phyloP scores from a whole-genome alignment of 23 red algal species.

The Gracilaria vermiculophylla region DNA sequence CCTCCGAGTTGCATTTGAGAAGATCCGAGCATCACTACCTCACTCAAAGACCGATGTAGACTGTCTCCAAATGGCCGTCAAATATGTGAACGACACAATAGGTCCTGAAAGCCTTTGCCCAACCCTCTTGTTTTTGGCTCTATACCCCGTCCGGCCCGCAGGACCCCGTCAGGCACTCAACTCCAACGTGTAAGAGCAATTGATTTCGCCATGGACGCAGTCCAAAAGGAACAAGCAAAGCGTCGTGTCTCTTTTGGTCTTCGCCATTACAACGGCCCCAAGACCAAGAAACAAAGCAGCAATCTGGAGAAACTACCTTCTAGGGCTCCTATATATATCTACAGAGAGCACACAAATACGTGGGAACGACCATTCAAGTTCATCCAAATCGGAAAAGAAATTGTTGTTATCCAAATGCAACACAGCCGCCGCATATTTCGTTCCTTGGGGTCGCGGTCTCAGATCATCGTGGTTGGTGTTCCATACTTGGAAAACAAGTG shows the following conservation, averaged over 20 bases:
- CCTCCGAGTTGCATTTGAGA: background rate
- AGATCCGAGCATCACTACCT: background rate
- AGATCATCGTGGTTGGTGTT: too few relatives aligned
- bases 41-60: background rate
- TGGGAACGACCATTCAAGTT: background rate
- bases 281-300: background rate
- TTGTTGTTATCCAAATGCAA: background rate
- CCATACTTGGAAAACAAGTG: too few relatives aligned
- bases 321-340: background rate
- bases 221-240: slow-evolving; percentile 34
- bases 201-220: background rate
- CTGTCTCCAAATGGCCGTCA: slow-evolving; percentile 6
- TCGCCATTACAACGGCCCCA: background rate
- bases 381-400: background rate
- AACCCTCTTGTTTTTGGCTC: slow-evolving; percentile 16
- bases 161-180: background rate
- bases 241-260: background rate
- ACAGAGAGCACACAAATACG: background rate
- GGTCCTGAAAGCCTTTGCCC: slow-evolving; percentile 23
- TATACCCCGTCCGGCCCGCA: background rate
- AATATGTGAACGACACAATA: slow-evolving; percentile 3
- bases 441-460: too few relatives aligned
- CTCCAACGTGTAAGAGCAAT: background rate
- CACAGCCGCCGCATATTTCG: background rate
- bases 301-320: background rate